Evolutionary conservation across 2,329 filamentous ascomycete genomes (phyloP).

Genomic region (Colletotrichum lentis): DNA sequence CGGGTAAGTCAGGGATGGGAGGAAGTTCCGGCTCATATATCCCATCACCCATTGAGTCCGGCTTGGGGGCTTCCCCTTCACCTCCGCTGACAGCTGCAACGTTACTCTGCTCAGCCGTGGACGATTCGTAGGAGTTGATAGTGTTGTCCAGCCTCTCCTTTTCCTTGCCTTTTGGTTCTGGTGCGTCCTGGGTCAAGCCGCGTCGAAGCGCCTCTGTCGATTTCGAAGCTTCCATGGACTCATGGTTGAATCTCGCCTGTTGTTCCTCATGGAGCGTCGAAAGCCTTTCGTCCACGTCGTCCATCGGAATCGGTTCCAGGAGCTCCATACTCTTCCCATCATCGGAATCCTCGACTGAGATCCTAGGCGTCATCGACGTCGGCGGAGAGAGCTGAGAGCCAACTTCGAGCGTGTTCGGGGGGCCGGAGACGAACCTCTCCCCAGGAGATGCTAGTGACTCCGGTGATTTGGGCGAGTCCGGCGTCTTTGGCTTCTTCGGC

Average conservation of each 20-base stretch:
- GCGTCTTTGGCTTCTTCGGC: slow-evolving; percentile 59
- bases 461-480: slow-evolving; percentile 34
- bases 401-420: slow-evolving; percentile 8
- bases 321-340: slow-evolving; percentile 42
- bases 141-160: slow-evolving; percentile 2
- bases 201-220: neutral
- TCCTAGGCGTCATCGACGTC: slow-evolving; percentile 47
- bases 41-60: neutral
- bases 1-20: slow-evolving; percentile 59
- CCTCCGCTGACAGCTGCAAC: neutral
- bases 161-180: slow-evolving; percentile 25
- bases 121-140: neutral
- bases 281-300: slow-evolving; percentile 18
- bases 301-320: slow-evolving; percentile 16
- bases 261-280: slow-evolving; percentile 26
- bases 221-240: neutral
- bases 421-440: neutral
- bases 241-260: neutral
- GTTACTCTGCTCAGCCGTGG: neutral
- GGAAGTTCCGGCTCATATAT: slow-evolving; percentile 46
- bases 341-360: slow-evolving; percentile 57
- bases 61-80: neutral
- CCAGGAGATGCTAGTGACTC: slow-evolving; percentile 1
- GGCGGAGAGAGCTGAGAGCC: slow-evolving; percentile 23
- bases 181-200: neutral